phyloP scores from a whole-genome alignment of 2,329 filamentous ascomycete species.

The Coniella lustricola region DNA sequence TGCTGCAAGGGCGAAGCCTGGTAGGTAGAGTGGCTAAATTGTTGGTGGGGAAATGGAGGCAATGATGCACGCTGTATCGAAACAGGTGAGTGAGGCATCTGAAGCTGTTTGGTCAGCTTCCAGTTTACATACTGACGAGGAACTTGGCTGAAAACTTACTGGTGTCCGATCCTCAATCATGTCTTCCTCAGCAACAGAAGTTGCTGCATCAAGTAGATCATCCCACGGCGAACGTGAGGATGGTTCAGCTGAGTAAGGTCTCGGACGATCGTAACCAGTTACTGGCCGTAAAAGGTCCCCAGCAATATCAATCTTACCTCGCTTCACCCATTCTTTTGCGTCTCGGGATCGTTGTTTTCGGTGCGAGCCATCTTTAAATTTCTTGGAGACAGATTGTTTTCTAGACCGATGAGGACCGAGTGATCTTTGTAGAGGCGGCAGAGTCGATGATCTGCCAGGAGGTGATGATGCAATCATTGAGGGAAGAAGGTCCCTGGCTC shows the following conservation, averaged over 20 bases:
- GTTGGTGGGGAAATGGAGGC: conserved; percentile 45
- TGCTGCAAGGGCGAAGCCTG: conserved; percentile 88
- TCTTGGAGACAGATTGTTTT: conserved; percentile 81
- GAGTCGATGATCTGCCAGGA: conserved; percentile 77
- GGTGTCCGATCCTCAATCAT: conserved; percentile 86
- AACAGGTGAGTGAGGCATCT: conserved; percentile 60
- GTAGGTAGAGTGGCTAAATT: conserved; percentile 56
- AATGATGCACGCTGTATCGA: conserved; percentile 56
- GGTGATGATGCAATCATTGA: conserved; percentile 78
- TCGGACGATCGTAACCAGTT: conserved; percentile 64
- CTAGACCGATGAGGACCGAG: conserved; percentile 66
- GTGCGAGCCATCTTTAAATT: conserved; percentile 67
- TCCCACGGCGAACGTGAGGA: conserved; percentile 82
- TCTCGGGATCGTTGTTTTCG: conserved; percentile 69
- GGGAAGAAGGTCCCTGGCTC: conserved; percentile 69
- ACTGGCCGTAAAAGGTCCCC: conserved; percentile 52
- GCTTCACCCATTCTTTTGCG: conserved; percentile 58
- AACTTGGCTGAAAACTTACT: conserved; percentile 43
- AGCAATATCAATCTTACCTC: conserved; percentile 45
- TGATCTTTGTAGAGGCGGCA: conserved; percentile 73
- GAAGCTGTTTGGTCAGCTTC: conserved; percentile 28
- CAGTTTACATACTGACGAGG: conserved; percentile 23
- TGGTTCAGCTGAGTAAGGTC: conserved; percentile 76
- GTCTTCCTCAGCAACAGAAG: conserved; percentile 76
- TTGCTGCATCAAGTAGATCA: conserved; percentile 87